Percentiles rank a stretch among this genome's conserved stretches.
These are phyloP conservation scores for Arctium minus DNA, from an alignment of 129 eudicot species.

Conservation along the genomic window DNA sequence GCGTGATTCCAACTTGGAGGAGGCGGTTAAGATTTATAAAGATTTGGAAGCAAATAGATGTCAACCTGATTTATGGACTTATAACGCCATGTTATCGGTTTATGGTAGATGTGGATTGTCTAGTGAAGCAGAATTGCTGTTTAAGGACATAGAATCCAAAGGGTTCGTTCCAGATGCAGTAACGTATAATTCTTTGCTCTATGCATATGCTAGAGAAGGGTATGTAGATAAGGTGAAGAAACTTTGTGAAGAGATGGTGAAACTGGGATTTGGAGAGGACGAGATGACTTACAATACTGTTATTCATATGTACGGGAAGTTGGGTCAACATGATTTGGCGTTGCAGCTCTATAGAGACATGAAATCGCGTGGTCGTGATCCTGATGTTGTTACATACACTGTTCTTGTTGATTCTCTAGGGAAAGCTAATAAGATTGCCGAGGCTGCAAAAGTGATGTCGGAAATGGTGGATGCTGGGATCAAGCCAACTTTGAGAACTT, in stretches of 20 bases:
- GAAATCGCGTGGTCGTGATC: conserved; percentile 71
- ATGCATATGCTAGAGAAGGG: conserved; percentile 91
- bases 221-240: conserved; percentile 58
- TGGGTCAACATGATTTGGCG: conserved; percentile 67
- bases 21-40: conserved; percentile 66
- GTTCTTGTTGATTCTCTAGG: conserved; percentile 85
- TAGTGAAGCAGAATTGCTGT: conserved; percentile 61
- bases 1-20: conserved; percentile 80
- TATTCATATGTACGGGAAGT: conserved; percentile 87
- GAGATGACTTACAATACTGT: conserved; percentile 94
- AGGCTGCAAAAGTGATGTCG: conserved; percentile 90
- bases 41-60: conserved; percentile 79
- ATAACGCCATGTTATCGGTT: conserved; percentile 91
- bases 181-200: conserved; percentile 85
- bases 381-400: conserved; percentile 92
- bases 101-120: conserved; percentile 83
- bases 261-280: conserved; percentile 74
- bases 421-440: conserved; percentile 70
- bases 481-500: conserved; percentile 81
- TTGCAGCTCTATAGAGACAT: conserved; percentile 66
- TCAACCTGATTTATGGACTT: conserved; percentile 97
- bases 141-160: conserved; percentile 60
- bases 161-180: conserved; percentile 91
- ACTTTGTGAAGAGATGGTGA: conserved; percentile 74
- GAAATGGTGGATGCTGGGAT: conserved; percentile 84